Evolutionary conservation across 2,329 filamentous ascomycete genomes (phyloP).

Genomic region (Aspergillus sergii): DNA sequence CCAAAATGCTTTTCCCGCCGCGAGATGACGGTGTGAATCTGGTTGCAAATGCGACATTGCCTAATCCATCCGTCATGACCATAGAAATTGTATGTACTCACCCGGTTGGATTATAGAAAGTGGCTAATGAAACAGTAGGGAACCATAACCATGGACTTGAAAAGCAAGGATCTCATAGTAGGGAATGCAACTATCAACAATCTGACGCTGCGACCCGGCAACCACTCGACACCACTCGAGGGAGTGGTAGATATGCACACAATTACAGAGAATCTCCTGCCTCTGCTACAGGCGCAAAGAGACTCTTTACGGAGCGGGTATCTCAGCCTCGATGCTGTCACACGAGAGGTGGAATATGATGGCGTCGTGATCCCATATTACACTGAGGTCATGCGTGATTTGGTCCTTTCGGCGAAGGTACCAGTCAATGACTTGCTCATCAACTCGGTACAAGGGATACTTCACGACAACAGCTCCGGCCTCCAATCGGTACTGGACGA

Average conservation of each 20-base stretch:
- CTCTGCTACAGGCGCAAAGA: slow-evolving; percentile 20
- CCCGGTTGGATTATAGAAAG: neutral
- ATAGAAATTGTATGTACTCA: slow-evolving; percentile 19
- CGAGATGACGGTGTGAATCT: slow-evolving; percentile 25
- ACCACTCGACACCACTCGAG: slow-evolving; percentile 23
- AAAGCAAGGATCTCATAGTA: slow-evolving; percentile 20
- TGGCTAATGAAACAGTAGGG: slow-evolving; percentile 1
- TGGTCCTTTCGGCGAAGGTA: slow-evolving; percentile 20
- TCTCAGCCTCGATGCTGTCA: slow-evolving; percentile 13
- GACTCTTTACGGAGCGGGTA: slow-evolving; percentile 9
- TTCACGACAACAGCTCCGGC: neutral
- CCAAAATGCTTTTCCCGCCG: slow-evolving; percentile 22
- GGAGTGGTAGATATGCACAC: slow-evolving; percentile 21
- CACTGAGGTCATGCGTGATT: slow-evolving; percentile 19
- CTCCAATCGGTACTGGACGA: neutral
- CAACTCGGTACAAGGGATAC: slow-evolving; percentile 18
- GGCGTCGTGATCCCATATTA: slow-evolving; percentile 24
- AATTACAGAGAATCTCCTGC: slow-evolving; percentile 17
- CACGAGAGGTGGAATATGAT: slow-evolving; percentile 17
- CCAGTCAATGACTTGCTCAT: slow-evolving; percentile 19
- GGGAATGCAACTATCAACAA: slow-evolving; percentile 22
- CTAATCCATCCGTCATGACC: slow-evolving; percentile 23
- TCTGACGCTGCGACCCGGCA: slow-evolving; percentile 22
- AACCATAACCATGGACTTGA: slow-evolving; percentile 23
- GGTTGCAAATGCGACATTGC: slow-evolving; percentile 23